Evolutionary conservation across 805 yeast species (phyloP), one percentile per base, ranked within the genome.

Genomic region (Priceomyces castillae): DNA sequence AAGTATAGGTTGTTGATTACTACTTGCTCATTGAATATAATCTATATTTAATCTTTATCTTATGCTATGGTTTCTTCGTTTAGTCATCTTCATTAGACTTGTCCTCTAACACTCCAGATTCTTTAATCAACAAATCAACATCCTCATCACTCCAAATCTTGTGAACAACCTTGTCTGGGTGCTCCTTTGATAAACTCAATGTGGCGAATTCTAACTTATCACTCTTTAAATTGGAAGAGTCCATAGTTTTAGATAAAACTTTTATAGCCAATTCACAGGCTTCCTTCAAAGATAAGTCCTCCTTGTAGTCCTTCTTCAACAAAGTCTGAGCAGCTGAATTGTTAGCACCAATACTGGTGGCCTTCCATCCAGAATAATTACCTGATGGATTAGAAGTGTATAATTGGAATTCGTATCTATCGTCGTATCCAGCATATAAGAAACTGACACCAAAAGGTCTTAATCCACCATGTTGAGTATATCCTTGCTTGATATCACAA

Each of bases 381-480:
- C 99, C 99, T 0, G 96, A 87, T 11, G 99, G 99, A 62, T 94
- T 94, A 18, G 96, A 86, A 4, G 97, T 90, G 69, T 84, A 94
- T 52, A 94, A 74, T 66, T 94, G 99, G 74, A 85, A 94, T 25
- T 90, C 90, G 57, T 83, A 84, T 57, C 88, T 72, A 42, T 89
- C 92, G 63, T 94, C 99, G 59, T 83, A 85, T 6, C 99, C 99
- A 4, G 98, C 99, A 60, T 87, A 94, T 47, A 94, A 79, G 67
- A 94, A 90, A 41, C 96, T 86, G 33, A 94, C 99, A 58, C 99
- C 99, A 64, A 90, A 94, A 16, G 99, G 99, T 67, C 99, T 84
- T 58, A 94, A 77, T 30, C 99, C 99, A 61, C 99, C 99, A 61
- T 87, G 96, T 67, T 94, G 99, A 6, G 99, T 94, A 66, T 94